Percentiles rank a stretch among this genome's conserved stretches.
phyloP scores from a whole-genome alignment of 192 early-diverging fungal genomes.

The Coemansia sp. region DNA sequence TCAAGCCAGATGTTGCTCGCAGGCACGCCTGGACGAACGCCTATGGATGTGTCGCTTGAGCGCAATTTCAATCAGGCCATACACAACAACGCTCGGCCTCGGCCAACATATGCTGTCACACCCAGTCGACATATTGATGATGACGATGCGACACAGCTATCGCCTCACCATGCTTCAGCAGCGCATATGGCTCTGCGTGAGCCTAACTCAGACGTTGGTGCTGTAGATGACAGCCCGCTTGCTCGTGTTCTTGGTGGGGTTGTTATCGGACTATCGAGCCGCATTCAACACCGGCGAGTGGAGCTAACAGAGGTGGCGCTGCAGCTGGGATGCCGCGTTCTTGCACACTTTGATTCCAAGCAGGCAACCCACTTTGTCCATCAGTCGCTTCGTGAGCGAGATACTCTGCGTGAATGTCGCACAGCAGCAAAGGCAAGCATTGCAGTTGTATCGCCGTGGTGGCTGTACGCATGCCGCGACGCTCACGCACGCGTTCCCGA shows the following conservation, averaged over 20 bases:
- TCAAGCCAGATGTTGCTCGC: background rate
- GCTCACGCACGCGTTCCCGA: slow-evolving; percentile 20
- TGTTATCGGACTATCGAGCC: slow-evolving; percentile 36
- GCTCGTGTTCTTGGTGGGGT: slow-evolving; percentile 25
- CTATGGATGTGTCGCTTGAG: slow-evolving; percentile 45
- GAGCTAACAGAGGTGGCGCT: slow-evolving; percentile 40
- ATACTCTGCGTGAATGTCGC: slow-evolving; percentile 39
- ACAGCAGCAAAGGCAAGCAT: slow-evolving; percentile 24
- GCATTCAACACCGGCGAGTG: slow-evolving; percentile 32
- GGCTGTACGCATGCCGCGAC: slow-evolving; percentile 51
- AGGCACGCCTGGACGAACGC: slow-evolving; percentile 44
- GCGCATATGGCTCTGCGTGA: background rate
- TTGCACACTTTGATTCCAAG: slow-evolving; percentile 30
- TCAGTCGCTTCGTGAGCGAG: slow-evolving; percentile 46
- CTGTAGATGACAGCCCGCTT: background rate
- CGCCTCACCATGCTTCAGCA: slow-evolving; percentile 14
- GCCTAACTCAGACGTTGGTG: too few species aligned
- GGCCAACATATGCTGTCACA: background rate
- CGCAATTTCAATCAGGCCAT: slow-evolving; percentile 37
- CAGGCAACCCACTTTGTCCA: slow-evolving; percentile 49
- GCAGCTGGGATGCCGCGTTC: slow-evolving; percentile 36
- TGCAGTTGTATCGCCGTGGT: slow-evolving; percentile 53
- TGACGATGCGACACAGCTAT: slow-evolving; percentile 40
- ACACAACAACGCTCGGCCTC: slow-evolving; percentile 20
- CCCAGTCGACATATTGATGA: background rate